Base-by-base conservation (phyloP, 2,329 filamentous ascomycete genomes). In the Trichoderma aggressivum region DNA sequence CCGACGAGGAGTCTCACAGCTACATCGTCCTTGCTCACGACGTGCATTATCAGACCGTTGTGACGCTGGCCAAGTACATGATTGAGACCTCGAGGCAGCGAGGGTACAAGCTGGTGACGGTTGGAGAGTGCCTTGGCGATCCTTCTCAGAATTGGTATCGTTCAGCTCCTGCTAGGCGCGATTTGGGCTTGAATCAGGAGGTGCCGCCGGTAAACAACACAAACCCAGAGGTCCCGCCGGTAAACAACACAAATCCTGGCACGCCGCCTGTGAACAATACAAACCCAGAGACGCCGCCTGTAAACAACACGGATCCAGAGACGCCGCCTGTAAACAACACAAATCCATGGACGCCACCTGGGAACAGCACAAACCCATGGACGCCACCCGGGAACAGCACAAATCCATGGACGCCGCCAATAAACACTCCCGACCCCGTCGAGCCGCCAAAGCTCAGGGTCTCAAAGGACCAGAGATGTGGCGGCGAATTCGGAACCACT, bases 61-160 rank as follows among this genome's bases (percentile, higher is more conserved):
- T 77, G 7, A 82, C 80, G 47, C 76, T 87, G 70, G 77, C 79
- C 5, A 61, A 76, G 75, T 84, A 79, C 75, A 86, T 86, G 83
- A 76, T 86, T 21, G 72, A 79, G 14, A 77, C 77, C 63, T 79
- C 86, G 16, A 75, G 76, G 28, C 74, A 77, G 4, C 79, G 82
- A 21, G 86, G 86, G 0, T 84, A 83, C 74, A 77, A 75, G 59
- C 83, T 84, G 56, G 86, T 87, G 32, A 87, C 87, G 1, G 84
- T 89, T 5, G 88, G 87, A 0, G 85, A 89, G 72, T 90, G 88
- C 71, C 80, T 90, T 18, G 84, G 84, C 0, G 87, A 90, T 70
- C 78, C 86, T 8, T 72, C 72, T n/a, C 80, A 77, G 18, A 82
- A 84, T 73, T 89, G 87, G 87, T 89, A 89, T 75, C 83, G 86